A percentile compares a stretch with the other conserved stretches of the same genome.
Conservation (phyloP, 495 filamentous ascomycete genomes). For the Hypoxylon intermedium region DNA sequence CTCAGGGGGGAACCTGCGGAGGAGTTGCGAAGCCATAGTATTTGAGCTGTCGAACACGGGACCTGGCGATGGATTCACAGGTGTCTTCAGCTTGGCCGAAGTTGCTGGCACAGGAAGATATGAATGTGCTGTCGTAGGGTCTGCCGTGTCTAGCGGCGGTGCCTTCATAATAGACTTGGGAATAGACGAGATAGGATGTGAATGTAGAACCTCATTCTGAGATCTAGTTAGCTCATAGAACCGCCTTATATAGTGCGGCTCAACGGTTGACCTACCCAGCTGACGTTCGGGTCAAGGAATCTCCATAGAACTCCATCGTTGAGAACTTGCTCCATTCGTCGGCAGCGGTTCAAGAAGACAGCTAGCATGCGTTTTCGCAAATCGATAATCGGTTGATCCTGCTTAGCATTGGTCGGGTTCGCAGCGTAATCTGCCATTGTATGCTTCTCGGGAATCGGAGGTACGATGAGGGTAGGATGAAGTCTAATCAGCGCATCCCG, state of each 20-base stretch:
- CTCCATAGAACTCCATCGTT: slow-evolving; percentile 97
- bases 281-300: slow-evolving; percentile 95
- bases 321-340: slow-evolving; percentile 88
- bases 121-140: slow-evolving; percentile 84
- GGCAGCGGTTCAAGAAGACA: slow-evolving; percentile 92
- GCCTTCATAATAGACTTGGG: slow-evolving; percentile 94
- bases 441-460: slow-evolving; percentile 97
- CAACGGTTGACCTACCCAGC: slow-evolving; percentile 74
- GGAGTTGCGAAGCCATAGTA: slow-evolving; percentile 67
- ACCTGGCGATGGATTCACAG: slow-evolving; percentile 52
- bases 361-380: slow-evolving; percentile 93
- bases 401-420: slow-evolving; percentile 96
- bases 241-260: neutral
- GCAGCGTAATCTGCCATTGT: slow-evolving; percentile 98
- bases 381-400: slow-evolving; percentile 95
- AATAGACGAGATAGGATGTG: slow-evolving; percentile 86
- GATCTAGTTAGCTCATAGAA: slow-evolving; percentile 43
- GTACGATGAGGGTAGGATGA: slow-evolving; percentile 92
- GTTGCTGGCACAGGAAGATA: slow-evolving; percentile 85
- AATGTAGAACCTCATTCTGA: slow-evolving; percentile 89
- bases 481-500: slow-evolving; percentile 85
- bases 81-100: slow-evolving; percentile 82
- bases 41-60: slow-evolving; percentile 47
- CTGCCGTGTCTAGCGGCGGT: slow-evolving; percentile 89
- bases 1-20: slow-evolving; percentile 83